A percentile compares a stretch with the other conserved stretches of the same genome.
These are phyloP conservation scores for Beauveria australis DNA, from an alignment of 2,329 filamentous ascomycete genomes.

Conservation along the genomic window DNA sequence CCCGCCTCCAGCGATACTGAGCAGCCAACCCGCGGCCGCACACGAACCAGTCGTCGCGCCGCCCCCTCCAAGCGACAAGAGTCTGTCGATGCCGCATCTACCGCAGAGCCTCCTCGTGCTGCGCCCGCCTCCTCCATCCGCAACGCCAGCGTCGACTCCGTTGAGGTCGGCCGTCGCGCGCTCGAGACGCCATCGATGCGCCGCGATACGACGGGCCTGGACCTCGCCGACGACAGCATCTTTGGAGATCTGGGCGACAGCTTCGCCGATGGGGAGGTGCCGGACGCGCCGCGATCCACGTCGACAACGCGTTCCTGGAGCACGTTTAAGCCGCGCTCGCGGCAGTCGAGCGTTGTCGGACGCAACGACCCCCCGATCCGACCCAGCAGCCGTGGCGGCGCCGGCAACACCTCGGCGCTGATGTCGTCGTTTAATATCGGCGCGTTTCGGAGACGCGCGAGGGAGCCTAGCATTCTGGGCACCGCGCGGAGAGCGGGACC, in stretches of 20 bases:
- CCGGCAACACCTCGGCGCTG: conserved; percentile 35
- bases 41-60: conserved; percentile 12
- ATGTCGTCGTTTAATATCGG: conserved; percentile 48
- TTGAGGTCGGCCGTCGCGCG: conserved; percentile 30
- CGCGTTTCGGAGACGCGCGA: conserved; percentile 46
- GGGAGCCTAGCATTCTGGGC: conserved; percentile 55
- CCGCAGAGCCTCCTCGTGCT: conserved; percentile 9
- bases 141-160: conserved; percentile 22
- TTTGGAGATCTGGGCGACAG: conserved; percentile 38
- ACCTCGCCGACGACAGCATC: conserved; percentile 38
- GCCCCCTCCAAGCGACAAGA: background rate
- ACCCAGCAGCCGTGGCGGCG: conserved; percentile 41
- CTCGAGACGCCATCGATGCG: conserved; percentile 25
- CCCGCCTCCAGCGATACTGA: conserved; percentile 15
- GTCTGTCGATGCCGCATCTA: conserved; percentile 14
- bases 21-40: conserved; percentile 17
- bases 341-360: conserved; percentile 43
- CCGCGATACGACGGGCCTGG: conserved; percentile 39
- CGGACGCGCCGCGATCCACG: conserved; percentile 27
- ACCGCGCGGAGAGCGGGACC: conserved; percentile 30
- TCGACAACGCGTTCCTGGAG: conserved; percentile 39
- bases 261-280: conserved; percentile 31
- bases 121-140: conserved; percentile 14
- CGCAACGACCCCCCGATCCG: conserved; percentile 44
- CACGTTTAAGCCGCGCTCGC: conserved; percentile 37